phyloP scores from a whole-genome alignment of 2,329 filamentous ascomycete species.

The Cladophialophora exuberans region DNA sequence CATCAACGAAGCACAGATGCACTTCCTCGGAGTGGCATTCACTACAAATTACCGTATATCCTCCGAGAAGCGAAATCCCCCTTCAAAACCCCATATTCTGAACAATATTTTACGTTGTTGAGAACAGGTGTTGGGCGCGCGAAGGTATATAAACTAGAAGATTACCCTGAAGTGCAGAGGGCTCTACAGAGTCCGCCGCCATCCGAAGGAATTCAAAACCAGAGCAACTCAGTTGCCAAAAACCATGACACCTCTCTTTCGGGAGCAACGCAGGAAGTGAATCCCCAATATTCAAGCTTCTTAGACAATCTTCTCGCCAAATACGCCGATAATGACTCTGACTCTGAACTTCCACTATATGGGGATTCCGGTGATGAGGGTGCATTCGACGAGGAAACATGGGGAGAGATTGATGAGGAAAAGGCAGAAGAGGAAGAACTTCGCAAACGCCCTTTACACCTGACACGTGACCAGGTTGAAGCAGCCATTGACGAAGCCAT shows the following conservation, averaged over 20 bases:
- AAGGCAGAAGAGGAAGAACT: constrained; percentile 52
- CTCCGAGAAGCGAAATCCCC: no score
- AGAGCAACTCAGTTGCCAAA: no score
- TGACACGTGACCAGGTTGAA: constrained; percentile 50
- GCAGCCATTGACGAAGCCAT: constrained; percentile 60
- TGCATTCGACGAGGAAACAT: constrained; percentile 62
- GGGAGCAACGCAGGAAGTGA: neutral
- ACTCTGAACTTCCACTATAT: constrained; percentile 53
- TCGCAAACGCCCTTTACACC: constrained; percentile 31
- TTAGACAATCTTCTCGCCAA: constrained; percentile 46
- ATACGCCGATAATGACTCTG: constrained; percentile 45
- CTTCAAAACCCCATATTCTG: constrained; percentile 10
- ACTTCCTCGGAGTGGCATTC: constrained; percentile 11
- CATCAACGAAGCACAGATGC: constrained; percentile 12
- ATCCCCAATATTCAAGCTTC: constrained; percentile 27
- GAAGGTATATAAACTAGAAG: constrained; percentile 16
- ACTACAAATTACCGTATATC: constrained; percentile 21
- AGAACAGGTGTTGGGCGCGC: constrained; percentile 3
- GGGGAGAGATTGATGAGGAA: constrained; percentile 65
- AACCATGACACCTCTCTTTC: neutral
- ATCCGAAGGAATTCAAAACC: no score
- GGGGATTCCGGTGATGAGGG: constrained; percentile 59
- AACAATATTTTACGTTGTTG: constrained; percentile 26
- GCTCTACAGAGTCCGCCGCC: no score
- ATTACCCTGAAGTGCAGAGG: constrained; percentile 23